Evolutionary conservation across 352 stramenopile genomes (phyloP).

Genomic region (Phytophthora colocasiae): DNA sequence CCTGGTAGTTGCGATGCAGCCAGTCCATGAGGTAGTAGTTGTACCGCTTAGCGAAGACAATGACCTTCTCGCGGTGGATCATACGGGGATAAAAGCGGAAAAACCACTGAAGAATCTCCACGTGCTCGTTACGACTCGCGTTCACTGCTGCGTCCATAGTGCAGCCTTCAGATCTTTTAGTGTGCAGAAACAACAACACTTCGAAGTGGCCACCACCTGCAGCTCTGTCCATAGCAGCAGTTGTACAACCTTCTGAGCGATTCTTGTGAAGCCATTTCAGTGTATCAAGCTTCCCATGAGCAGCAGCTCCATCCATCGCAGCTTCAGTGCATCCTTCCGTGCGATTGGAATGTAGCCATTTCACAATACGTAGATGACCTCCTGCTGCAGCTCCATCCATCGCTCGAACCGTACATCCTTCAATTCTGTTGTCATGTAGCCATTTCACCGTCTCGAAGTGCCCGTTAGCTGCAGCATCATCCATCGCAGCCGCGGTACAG

Average conservation of each 20-base stretch:
- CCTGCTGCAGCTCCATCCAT: conserved; percentile 39
- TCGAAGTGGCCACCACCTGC: conserved; percentile 47
- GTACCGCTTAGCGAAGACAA: conserved; percentile 48
- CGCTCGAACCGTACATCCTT: conserved; percentile 39
- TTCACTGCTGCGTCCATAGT: conserved; percentile 46
- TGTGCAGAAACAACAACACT: conserved; percentile 47
- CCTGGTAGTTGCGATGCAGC: conserved; percentile 48
- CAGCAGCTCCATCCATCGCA: conserved; percentile 49
- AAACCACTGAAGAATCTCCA: conserved; percentile 49
- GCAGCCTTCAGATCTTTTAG: conserved; percentile 33
- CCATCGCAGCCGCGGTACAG: conserved; percentile 35
- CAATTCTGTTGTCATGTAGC: conserved; percentile 36
- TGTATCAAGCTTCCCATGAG: conserved; percentile 33
- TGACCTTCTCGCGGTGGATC: conserved; percentile 49
- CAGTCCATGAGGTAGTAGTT: conserved; percentile 55
- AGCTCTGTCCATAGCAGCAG: conserved; percentile 40
- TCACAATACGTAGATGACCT: conserved; percentile 37
- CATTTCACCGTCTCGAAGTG: conserved; percentile 45
- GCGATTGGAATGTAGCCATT: conserved; percentile 43
- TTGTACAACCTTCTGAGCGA: conserved; percentile 41
- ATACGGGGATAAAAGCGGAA: conserved; percentile 43
- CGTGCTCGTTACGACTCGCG: conserved; percentile 42
- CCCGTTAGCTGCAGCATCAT: conserved; percentile 36
- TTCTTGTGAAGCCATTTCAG: conserved; percentile 42
- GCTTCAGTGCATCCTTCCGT: conserved; percentile 41